These are phyloP conservation scores for Xylaria acuta DNA, from an alignment of 495 filamentous ascomycete genomes.

Conservation along the genomic window DNA sequence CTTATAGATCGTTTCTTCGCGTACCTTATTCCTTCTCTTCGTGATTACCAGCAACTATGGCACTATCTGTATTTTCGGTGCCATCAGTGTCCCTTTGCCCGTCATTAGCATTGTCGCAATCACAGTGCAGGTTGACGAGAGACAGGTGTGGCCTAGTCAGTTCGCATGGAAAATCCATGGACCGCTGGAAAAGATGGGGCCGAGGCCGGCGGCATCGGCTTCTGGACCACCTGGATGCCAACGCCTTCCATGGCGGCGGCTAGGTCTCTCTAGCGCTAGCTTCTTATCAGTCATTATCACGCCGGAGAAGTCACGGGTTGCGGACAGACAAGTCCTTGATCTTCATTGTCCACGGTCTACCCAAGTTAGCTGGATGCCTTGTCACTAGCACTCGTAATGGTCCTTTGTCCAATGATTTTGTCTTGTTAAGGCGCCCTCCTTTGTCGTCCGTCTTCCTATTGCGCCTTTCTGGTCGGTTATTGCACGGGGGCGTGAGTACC, in stretches of 20 bases:
- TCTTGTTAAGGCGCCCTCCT: not conserved
- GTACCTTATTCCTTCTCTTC: not conserved
- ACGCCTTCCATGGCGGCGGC: slow-evolving; percentile 14
- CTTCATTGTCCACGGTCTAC: slow-evolving; percentile 25
- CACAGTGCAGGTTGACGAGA: not conserved
- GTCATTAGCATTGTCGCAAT: slow-evolving; percentile 1
- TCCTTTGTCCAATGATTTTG: not conserved
- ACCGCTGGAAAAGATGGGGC: not conserved
- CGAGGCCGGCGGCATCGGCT: slow-evolving; percentile 2
- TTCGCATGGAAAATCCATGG: not conserved
- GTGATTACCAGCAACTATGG: not conserved
- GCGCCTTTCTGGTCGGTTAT: slow-evolving; percentile 18
- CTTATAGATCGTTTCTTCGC: not conserved
- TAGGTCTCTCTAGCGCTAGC: slow-evolving; percentile 9
- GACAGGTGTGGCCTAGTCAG: not conserved
- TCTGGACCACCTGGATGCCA: not conserved
- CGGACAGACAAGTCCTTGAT: slow-evolving; percentile 35
- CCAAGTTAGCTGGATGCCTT: not conserved
- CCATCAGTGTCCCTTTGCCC: not conserved
- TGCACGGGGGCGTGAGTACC: slow-evolving; percentile 11
- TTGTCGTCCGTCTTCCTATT: slow-evolving; percentile 7
- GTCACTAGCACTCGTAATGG: not conserved
- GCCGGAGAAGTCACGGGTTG: slow-evolving; percentile 41
- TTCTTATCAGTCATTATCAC: slow-evolving; percentile 42
- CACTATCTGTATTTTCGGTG: not conserved